Base-by-base conservation (phyloP, 441 rosid species). In the Adansonia rubrostipa region DNA sequence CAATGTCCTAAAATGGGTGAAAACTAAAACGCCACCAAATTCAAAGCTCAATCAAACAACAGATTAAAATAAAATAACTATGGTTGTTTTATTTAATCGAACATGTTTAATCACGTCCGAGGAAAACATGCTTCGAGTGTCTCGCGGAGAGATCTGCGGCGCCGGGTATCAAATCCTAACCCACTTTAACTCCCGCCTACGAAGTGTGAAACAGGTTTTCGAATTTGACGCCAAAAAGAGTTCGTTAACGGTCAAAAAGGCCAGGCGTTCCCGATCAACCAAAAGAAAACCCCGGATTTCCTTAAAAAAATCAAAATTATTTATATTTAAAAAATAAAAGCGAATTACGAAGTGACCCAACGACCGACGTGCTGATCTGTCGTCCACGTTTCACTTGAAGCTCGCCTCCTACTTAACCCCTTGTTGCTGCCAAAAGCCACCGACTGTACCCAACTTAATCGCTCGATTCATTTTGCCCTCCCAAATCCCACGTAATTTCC, bases 131-230 rank as follows among this genome's bases (percentile, higher is more conserved):
- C 79, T 58, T 44, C 69, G 44, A 83, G 83, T 84, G 90, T 84
- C 87, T 57, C 72, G 20, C 84, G 90, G 85, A 83, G 83, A 47
- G 80, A 84, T 74, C 42, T 68, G 82, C 84, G 87, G 89, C 86
- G 85, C 84, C 84, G 86, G 68, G 81, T 80, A 83, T 71, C 0
- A 3, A 48, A 81, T 73, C 80, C 79, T 3, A 62, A 48, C 71
- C 56, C 24, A 15, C 20, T 0, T 0, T 45, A 62, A 15, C 7
- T 11, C 44, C 48, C 61, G 76, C 48, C 19, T 54, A 15, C 8
- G 33, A 28, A 50, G n/a, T 62, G 72, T 5, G 71, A 75, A 42
- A 6, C 1, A 50, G 24, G 72, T 82, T 77, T 77, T 84, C 54
- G 81, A 79, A 78, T 83, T 83, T 84, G 87, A 85, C 87, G 89